A percentile compares a stretch with the other conserved stretches of the same genome.
These are phyloP conservation scores for Pichia scutulata DNA, from an alignment of 805 yeast species.

Conservation along the genomic window DNA sequence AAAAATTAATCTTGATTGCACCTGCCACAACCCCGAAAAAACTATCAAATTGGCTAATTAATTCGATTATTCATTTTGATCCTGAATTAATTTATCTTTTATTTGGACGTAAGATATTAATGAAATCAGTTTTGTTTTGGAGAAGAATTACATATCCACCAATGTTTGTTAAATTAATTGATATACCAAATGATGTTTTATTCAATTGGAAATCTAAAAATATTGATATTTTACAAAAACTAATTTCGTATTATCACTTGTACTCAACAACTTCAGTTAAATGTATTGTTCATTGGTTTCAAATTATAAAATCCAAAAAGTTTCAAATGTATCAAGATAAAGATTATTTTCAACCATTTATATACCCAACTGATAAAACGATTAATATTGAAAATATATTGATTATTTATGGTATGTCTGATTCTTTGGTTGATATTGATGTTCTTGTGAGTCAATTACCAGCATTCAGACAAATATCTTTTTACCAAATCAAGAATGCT, in stretches of 20 bases:
- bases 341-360: constrained; percentile 45
- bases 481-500: constrained; percentile 8
- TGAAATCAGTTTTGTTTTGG: constrained; percentile 64
- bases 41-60: constrained; percentile 66
- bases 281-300: constrained; percentile 94
- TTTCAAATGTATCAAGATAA: constrained; percentile 89
- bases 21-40: constrained; percentile 96
- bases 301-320: constrained; percentile 64
- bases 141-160: constrained; percentile 70
- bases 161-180: constrained; percentile 64
- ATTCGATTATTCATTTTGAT: constrained; percentile 66
- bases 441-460: constrained; percentile 51
- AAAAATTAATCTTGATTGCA: constrained; percentile 48
- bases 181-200: constrained; percentile 53
- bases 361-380: constrained; percentile 35
- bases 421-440: constrained; percentile 80
- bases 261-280: constrained; percentile 91
- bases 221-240: constrained; percentile 66
- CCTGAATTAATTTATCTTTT: constrained; percentile 66
- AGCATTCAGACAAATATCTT: constrained; percentile 9
- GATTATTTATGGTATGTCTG: constrained; percentile 73
- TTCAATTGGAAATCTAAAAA: constrained; percentile 77
- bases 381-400: constrained; percentile 59
- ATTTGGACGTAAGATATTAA: constrained; percentile 67
- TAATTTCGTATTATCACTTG: constrained; percentile 75